A percentile compares a stretch with the other conserved stretches of the same genome.
phyloP scores from a whole-genome alignment of 805 yeast genomes.

The baker's yeast (Saccharomyces cerevisiae) region DNA sequence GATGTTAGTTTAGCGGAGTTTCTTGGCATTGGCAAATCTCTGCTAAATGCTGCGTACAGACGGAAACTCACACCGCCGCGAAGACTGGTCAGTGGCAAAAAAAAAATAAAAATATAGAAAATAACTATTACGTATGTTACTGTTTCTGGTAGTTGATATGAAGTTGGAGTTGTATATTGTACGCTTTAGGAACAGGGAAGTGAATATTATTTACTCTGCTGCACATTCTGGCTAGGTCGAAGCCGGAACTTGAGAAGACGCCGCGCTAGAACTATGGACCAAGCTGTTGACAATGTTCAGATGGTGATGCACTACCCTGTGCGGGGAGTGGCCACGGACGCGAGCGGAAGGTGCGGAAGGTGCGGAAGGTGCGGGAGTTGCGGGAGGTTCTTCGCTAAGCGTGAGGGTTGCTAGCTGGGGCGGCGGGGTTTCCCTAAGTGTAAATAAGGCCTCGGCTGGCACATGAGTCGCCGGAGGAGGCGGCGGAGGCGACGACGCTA shows the following conservation, averaged over 20 bases:
- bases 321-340: constrained; percentile 1
- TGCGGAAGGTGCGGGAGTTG: background rate
- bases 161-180: background rate
- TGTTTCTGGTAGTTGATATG: background rate
- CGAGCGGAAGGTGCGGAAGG: background rate
- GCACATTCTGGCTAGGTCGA: background rate
- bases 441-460: constrained; percentile 1
- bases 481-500: constrained; percentile 12
- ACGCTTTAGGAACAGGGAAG: background rate
- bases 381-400: background rate
- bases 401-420: background rate
- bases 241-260: background rate
- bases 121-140: background rate
- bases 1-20: no score
- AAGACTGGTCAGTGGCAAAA: background rate
- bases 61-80: background rate
- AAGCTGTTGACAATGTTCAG: constrained; percentile 13
- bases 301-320: constrained; percentile 13
- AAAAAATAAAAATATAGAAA: background rate
- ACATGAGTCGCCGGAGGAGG: constrained; percentile 20
- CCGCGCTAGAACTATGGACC: constrained; percentile 3
- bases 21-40: background rate
- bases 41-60: background rate
- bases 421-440: background rate
- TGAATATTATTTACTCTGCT: constrained; percentile 9